These are phyloP conservation scores for Biscogniauxia mediterranea DNA, from an alignment of 2,329 filamentous ascomycete genomes.

Conservation along the genomic window DNA sequence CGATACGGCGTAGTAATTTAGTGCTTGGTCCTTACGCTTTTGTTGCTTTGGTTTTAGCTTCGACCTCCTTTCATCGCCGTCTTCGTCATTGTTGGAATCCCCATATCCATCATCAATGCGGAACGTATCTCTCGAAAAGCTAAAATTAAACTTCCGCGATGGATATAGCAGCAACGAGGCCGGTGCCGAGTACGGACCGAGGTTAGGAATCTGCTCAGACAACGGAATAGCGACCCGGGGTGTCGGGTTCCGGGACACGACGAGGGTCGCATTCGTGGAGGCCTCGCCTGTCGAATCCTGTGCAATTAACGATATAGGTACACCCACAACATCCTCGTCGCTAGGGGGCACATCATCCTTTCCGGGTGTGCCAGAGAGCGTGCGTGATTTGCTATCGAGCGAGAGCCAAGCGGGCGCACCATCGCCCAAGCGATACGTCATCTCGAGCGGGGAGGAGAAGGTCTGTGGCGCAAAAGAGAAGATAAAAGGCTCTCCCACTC, in stretches of 20 bases:
- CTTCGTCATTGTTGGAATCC: not conserved
- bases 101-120: slow-evolving; percentile 39
- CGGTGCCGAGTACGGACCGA: slow-evolving; percentile 60
- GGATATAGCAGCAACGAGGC: slow-evolving; percentile 57
- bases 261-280: slow-evolving; percentile 65
- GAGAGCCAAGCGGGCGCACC: slow-evolving; percentile 71
- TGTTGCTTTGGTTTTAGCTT: slow-evolving; percentile 1
- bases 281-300: slow-evolving; percentile 63
- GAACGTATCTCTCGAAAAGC: slow-evolving; percentile 62
- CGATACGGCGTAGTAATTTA: slow-evolving; percentile 76
- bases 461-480: slow-evolving; percentile 73
- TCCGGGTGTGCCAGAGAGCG: slow-evolving; percentile 68
- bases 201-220: slow-evolving; percentile 53
- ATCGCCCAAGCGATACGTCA: slow-evolving; percentile 64
- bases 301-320: slow-evolving; percentile 66
- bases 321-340: slow-evolving; percentile 50
- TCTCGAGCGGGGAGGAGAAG: slow-evolving; percentile 59
- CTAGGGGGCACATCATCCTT: slow-evolving; percentile 46
- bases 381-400: slow-evolving; percentile 62
- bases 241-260: slow-evolving; percentile 59
- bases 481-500: slow-evolving; percentile 63
- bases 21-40: slow-evolving; percentile 26
- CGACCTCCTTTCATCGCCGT: not conserved
- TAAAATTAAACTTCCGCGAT: slow-evolving; percentile 51
- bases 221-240: slow-evolving; percentile 58